Conservation (phyloP, 805 yeast genomes). For the Pichia californica region DNA sequence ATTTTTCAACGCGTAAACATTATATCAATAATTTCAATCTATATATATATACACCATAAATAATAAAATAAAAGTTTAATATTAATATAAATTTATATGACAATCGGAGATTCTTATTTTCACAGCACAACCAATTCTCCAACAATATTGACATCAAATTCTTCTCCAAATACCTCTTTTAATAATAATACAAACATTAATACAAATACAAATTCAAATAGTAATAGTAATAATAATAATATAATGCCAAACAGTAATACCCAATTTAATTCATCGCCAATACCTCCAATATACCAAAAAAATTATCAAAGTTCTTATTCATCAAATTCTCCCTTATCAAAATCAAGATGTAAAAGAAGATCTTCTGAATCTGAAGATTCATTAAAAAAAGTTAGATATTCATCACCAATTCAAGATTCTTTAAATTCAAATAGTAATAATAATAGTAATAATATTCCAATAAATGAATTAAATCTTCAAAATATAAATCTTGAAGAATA, state of each 20-base stretch:
- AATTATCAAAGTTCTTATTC: slow-evolving; percentile 13
- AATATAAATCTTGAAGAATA: slow-evolving; percentile 36
- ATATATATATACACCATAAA: too few relatives aligned
- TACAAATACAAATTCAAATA: too few relatives aligned
- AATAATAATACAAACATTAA: background rate
- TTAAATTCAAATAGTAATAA: slow-evolving; percentile 18
- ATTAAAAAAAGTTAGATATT: slow-evolving; percentile 27
- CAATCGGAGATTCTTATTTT: slow-evolving; percentile 3
- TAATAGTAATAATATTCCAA: slow-evolving; percentile 15
- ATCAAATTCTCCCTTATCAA: background rate
- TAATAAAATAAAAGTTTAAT: too few relatives aligned
- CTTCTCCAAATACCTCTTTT: slow-evolving; percentile 2
- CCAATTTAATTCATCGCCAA: slow-evolving; percentile 1
- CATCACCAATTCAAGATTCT: too few relatives aligned
- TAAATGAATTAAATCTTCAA: slow-evolving; percentile 20
- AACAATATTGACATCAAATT: slow-evolving; percentile 7
- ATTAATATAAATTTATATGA: background rate
- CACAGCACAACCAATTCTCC: slow-evolving; percentile 4
- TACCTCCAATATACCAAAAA: slow-evolving; percentile 10
- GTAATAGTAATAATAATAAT: background rate
- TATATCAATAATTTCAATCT: background rate
- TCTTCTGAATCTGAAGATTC: slow-evolving; percentile 29
- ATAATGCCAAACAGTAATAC: too few relatives aligned
- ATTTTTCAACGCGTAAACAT: background rate
- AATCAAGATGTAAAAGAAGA: slow-evolving; percentile 29